Base-by-base conservation (phyloP, 2,329 filamentous ascomycete genomes). In the Arthroderma uncinatum region DNA sequence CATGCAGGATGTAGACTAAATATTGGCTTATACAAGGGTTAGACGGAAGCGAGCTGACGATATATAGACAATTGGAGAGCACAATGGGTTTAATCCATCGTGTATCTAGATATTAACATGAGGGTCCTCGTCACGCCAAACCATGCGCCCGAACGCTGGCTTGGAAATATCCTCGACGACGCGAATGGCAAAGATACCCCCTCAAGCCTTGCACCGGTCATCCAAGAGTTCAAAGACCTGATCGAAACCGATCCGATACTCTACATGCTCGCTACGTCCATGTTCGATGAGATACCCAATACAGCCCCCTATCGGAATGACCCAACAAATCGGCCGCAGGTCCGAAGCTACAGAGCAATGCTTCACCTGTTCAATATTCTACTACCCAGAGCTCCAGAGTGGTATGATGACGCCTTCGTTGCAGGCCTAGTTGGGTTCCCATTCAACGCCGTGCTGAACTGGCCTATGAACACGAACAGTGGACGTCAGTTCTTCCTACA, bases 401-500 rank as follows among this genome's bases (percentile, higher is more conserved):
- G 40, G 40, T 7, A n/a, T 23, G 8, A 10, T 14, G 7, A 9
- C 8, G 40, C 8, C n/a, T 10, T 10, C 8, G 63, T 63, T 1
- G 65, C 68, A 42, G 75, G 77, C 0, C 68, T 81, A 61, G 76
- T 82, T 19, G 80, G 80, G 0, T 68, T 80, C 2, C 81, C 81
- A 0, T 77, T 83, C 66, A 78, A 79, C 57, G 80, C 79, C 0
- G 71, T 83, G 7, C 67, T 83, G 10, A 78, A 82, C 63, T 83
- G 79, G 74, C 78, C 80, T 0, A 82, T 83, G 80, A 76, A 71
- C 2, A 83, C 79, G 0, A 70, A 72, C 0, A 76, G 72, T 28
- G 81, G 81, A 0, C 77, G 75, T 57, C 77, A 78, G n/a, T 0
- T 78, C 78, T 37, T 83, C 82, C 63, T 71, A 7, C 40, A 10